Percentiles rank a stretch among this genome's conserved stretches.
phyloP scores from a whole-genome alignment of 2,329 filamentous ascomycete species.

The Tolypocladium endophyticum region DNA sequence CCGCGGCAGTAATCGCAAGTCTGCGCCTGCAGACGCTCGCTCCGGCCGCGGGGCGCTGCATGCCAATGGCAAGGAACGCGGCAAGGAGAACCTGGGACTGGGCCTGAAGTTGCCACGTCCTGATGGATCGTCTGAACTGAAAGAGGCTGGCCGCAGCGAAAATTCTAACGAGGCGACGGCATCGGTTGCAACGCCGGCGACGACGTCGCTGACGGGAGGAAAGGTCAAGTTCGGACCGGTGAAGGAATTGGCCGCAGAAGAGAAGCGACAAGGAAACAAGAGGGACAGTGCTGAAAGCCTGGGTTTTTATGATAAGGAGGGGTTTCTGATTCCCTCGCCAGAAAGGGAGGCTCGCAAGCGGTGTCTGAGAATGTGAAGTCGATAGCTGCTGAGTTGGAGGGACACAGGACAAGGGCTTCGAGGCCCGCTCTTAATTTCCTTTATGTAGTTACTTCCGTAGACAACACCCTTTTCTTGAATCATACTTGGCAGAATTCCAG shows the following conservation, averaged over 20 bases:
- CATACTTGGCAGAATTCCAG: neutral
- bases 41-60: neutral
- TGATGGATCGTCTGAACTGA: conserved; percentile 6
- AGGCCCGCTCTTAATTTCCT: neutral
- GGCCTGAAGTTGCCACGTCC: conserved; percentile 6
- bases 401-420: neutral
- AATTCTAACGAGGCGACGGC: conserved; percentile 9
- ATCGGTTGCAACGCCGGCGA: neutral
- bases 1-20: conserved; percentile 6
- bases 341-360: conserved; percentile 15
- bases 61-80: conserved; percentile 8
- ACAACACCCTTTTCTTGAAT: neutral
- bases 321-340: conserved; percentile 32
- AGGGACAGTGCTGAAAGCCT: conserved; percentile 26
- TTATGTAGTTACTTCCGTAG: neutral
- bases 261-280: conserved; percentile 9
- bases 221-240: conserved; percentile 15
- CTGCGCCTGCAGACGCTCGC: conserved; percentile 1
- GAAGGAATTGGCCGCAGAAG: conserved; percentile 13
- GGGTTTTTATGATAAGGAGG: conserved; percentile 34
- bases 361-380: conserved; percentile 3
- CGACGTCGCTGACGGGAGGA: neutral
- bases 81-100: conserved; percentile 18
- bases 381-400: neutral
- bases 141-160: conserved; percentile 8